These are phyloP conservation scores for Macroventuria anomochaeta DNA, from an alignment of 2,329 filamentous ascomycete genomes.

Conservation along the genomic window DNA sequence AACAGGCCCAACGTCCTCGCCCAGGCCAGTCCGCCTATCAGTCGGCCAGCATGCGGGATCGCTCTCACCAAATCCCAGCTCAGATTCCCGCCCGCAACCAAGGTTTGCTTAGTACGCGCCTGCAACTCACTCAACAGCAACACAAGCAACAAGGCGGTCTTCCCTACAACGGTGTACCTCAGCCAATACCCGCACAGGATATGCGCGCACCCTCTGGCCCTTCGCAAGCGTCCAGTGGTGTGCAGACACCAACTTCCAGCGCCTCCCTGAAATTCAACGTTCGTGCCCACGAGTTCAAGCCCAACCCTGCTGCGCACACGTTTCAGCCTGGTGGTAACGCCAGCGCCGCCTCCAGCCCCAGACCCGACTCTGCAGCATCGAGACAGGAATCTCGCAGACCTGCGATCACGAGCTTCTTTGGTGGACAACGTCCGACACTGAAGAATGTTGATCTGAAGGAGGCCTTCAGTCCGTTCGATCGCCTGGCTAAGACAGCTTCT, in stretches of 20 bases:
- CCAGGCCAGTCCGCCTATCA: slow-evolving; percentile 48
- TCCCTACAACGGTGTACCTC: slow-evolving; percentile 58
- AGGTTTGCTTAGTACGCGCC: slow-evolving; percentile 58
- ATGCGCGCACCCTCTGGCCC: slow-evolving; percentile 76
- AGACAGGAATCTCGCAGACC: slow-evolving; percentile 41
- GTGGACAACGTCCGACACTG: slow-evolving; percentile 70
- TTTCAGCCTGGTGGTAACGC: slow-evolving; percentile 74
- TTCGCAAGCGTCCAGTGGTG: slow-evolving; percentile 57
- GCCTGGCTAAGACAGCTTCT: slow-evolving; percentile 70
- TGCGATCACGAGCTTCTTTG: slow-evolving; percentile 61
- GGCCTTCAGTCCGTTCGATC: slow-evolving; percentile 69
- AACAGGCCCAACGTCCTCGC: slow-evolving; percentile 56
- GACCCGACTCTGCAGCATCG: slow-evolving; percentile 56
- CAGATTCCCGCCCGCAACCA: slow-evolving; percentile 47
- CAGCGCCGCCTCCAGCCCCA: slow-evolving; percentile 75
- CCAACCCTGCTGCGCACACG: slow-evolving; percentile 77
- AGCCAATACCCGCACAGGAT: slow-evolving; percentile 67
- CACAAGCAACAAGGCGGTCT: slow-evolving; percentile 53
- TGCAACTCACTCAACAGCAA: slow-evolving; percentile 60
- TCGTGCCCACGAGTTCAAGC: slow-evolving; percentile 78
- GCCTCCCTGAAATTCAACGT: slow-evolving; percentile 65
- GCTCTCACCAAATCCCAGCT: slow-evolving; percentile 53
- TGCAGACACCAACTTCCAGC: slow-evolving; percentile 61
- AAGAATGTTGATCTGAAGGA: slow-evolving; percentile 60
- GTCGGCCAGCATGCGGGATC: slow-evolving; percentile 53